These are phyloP conservation scores for Boletus fagicola DNA, from an alignment of 768 basidiomycete species.

Conservation along the genomic window DNA sequence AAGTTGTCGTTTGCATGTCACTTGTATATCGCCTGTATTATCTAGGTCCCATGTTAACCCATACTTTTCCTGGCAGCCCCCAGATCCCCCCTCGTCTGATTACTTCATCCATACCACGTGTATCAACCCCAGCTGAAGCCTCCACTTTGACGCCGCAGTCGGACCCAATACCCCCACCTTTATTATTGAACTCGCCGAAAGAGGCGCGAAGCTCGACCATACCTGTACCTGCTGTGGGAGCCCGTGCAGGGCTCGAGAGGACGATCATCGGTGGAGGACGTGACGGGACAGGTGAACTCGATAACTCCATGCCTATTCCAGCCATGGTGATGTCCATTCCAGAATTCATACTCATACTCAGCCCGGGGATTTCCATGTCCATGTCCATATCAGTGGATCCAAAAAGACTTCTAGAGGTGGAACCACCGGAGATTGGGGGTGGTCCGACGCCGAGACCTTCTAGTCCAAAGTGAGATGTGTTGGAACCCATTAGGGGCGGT, in stretches of 20 bases:
- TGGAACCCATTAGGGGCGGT: slow-evolving; percentile 21
- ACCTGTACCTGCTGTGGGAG: slow-evolving; percentile 62
- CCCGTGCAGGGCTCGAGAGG: slow-evolving; percentile 64
- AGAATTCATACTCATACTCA: slow-evolving; percentile 36
- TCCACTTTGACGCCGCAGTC: slow-evolving; percentile 28
- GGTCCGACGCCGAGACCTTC: slow-evolving; percentile 28
- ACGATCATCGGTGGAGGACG: slow-evolving; percentile 53
- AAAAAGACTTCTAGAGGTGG: slow-evolving; percentile 29
- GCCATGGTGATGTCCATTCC: slow-evolving; percentile 32
- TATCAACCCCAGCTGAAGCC: slow-evolving; percentile 43
- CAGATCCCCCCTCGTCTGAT: slow-evolving; percentile 70
- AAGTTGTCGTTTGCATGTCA: not conserved
- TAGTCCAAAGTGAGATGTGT: slow-evolving; percentile 29
- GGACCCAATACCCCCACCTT: slow-evolving; percentile 9
- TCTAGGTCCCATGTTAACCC: slow-evolving; percentile 29
- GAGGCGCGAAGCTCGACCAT: slow-evolving; percentile 62
- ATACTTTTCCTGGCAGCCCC: slow-evolving; percentile 67
- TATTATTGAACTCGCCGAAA: slow-evolving; percentile 47
- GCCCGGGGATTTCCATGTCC: slow-evolving; percentile 36
- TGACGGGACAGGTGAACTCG: slow-evolving; percentile 35
- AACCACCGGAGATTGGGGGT: slow-evolving; percentile 22
- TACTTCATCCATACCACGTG: slow-evolving; percentile 62
- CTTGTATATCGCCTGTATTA: slow-evolving; percentile 5
- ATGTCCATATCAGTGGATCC: slow-evolving; percentile 34
- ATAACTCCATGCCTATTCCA: slow-evolving; percentile 28